These are phyloP conservation scores for Sisymbrium irio DNA, from an alignment of 345 rosid genomes.

Conservation along the genomic window DNA sequence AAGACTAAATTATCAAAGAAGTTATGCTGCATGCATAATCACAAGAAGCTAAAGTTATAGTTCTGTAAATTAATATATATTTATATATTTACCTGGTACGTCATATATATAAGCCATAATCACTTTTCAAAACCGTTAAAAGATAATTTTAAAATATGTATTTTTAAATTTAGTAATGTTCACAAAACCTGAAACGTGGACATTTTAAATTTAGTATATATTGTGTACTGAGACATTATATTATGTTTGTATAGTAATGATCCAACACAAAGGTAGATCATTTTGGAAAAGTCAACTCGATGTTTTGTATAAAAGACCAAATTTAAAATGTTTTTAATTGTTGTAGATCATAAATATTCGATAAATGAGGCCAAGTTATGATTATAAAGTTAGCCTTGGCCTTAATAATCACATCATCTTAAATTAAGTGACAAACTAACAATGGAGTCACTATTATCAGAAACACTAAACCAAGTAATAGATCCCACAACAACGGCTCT, in stretches of 20 bases:
- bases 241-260: background rate
- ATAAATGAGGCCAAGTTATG: background rate
- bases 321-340: background rate
- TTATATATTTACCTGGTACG: too few relatives aligned
- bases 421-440: background rate
- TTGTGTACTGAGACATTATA: too few relatives aligned
- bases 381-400: slow-evolving; percentile 5
- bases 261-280: background rate
- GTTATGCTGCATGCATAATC: too few relatives aligned
- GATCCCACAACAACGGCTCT: slow-evolving; percentile 17
- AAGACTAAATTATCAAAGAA: too few relatives aligned
- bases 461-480: slow-evolving; percentile 6
- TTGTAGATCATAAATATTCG: background rate
- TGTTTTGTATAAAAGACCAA: slow-evolving; percentile 5
- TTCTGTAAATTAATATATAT: too few relatives aligned
- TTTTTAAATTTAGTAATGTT: too few relatives aligned
- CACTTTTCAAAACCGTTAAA: too few relatives aligned
- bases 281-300: slow-evolving; percentile 19
- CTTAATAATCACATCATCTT: background rate
- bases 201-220: too few relatives aligned
- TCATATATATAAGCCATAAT: too few relatives aligned
- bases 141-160: too few relatives aligned
- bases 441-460: slow-evolving; percentile 21
- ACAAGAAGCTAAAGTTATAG: too few relatives aligned
- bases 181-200: too few relatives aligned